phyloP scores from a whole-genome alignment of 1,284 basidiomycete genomes.

The Bjerkandera adusta region DNA sequence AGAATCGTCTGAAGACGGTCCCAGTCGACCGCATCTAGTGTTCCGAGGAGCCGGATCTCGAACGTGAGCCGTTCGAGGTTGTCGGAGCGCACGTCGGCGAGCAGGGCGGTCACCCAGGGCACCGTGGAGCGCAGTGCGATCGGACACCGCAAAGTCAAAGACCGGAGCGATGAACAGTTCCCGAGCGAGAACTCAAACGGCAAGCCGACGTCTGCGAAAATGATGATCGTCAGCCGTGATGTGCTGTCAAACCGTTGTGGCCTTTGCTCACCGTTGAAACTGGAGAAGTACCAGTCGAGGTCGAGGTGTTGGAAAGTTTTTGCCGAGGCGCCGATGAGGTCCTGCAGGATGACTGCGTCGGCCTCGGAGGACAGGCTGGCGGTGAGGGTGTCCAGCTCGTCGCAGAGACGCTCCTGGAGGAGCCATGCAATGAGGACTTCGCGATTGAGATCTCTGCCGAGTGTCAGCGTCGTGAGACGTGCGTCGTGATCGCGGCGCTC shows the following conservation, averaged over 20 bases:
- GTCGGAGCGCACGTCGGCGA: slow-evolving; percentile 18
- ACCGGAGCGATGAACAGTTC: slow-evolving; percentile 19
- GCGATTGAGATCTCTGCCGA: slow-evolving; percentile 25
- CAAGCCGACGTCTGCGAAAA: slow-evolving; percentile 19
- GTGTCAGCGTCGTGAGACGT: slow-evolving; percentile 5
- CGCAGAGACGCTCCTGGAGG: slow-evolving; percentile 19
- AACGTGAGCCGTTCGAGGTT: slow-evolving; percentile 17
- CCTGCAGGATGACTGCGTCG: slow-evolving; percentile 24
- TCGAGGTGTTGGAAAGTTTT: slow-evolving; percentile 22
- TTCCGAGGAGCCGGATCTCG: slow-evolving; percentile 26
- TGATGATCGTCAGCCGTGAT: neutral
- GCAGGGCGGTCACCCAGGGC: slow-evolving; percentile 26
- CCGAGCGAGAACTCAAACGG: slow-evolving; percentile 22
- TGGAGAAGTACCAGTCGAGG: slow-evolving; percentile 26
- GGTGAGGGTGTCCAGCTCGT: slow-evolving; percentile 18
- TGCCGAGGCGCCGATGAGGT: slow-evolving; percentile 22
- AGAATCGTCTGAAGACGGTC: slow-evolving; percentile 18
- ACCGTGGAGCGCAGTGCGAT: slow-evolving; percentile 22
- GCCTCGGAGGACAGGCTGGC: slow-evolving; percentile 21
- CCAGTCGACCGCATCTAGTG: slow-evolving; percentile 27
- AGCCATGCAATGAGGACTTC: slow-evolving; percentile 24
- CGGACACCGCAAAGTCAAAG: slow-evolving; percentile 24
- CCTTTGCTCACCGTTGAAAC: slow-evolving; percentile 10
- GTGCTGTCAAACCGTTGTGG: neutral
- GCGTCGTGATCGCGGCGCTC: neutral